Evolutionary conservation across 805 yeast genomes (phyloP), one percentile per base, ranked within the genome.

Genomic region (Hanseniaspora mollemarum): DNA sequence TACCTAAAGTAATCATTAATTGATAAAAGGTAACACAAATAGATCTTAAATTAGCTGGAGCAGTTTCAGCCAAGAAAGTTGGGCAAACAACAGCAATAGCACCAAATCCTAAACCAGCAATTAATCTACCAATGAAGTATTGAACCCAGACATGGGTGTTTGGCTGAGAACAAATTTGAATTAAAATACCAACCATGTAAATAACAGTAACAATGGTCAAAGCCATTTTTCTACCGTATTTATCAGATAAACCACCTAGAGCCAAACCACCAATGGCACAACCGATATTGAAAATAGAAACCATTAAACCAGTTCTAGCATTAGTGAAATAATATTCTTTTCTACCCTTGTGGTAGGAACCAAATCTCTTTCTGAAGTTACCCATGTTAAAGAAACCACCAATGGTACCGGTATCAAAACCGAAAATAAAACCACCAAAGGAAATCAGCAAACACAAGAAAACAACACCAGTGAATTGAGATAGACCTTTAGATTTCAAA

Each of bases 391-490:
- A 77, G 59, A 81, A 77, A 57, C 86, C 86, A 37, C 83, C 78
- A 64, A 80, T 76, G 56, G 87, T 80, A 69, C 87, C 87, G 46
- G 85, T 81, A 69, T 81, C 87, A 74, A 81, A 81, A 54, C 87
- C 87, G 60, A 78, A 80, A 39, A 80, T 78, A 59, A 76, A 79
- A 46, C 86, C 87, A 60, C 83, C 81, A 55, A 80, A 80, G 13
- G 84, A 81, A 51, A 78, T 74, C 60, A 59, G 56, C 19, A 58
- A 51, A 57, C 61, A 59, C 49, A 59, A 56, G 52, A 60, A 53
- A 29, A 59, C 60, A 25, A 59, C 57, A 48, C 58, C 58, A 21
- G 54, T 33, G 37, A 56, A 60, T 12, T 54, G 60, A 22, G 55
- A 50, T 2, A 49, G 43, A n/a, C 57, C 55, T 32, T 58, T 60